Conservation (phyloP, 2,329 filamentous ascomycete species). For the Cladosporium cucumerinum region DNA sequence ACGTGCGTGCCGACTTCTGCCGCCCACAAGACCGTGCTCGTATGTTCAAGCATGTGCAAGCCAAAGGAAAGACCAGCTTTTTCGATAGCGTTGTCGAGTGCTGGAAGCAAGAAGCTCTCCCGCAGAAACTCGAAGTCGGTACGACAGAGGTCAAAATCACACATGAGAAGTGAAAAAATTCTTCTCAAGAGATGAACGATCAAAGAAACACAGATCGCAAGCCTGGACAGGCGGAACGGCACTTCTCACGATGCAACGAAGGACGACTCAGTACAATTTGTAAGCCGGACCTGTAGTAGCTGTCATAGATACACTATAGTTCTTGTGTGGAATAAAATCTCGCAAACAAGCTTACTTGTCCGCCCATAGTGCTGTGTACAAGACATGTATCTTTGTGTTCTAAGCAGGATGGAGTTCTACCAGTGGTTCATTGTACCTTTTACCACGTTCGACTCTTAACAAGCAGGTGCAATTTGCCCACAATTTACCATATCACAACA, state of each 20-base stretch:
- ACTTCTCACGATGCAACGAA: slow-evolving; percentile 4
- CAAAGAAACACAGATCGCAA: not conserved
- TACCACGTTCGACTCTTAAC: not conserved
- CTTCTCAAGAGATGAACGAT: not conserved
- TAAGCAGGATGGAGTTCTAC: too few species aligned
- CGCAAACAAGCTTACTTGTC: not conserved
- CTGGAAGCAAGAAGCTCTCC: slow-evolving; percentile 7
- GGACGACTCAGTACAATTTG: slow-evolving; percentile 1
- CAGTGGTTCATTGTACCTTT: too few species aligned
- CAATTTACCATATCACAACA: not conserved
- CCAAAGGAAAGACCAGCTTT: slow-evolving; percentile 1
- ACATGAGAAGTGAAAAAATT: slow-evolving; percentile 1
- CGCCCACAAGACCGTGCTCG: slow-evolving; percentile 10
- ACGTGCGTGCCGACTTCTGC: slow-evolving; percentile 7
- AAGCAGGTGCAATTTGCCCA: not conserved
- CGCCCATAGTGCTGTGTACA: not conserved
- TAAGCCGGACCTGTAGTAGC: not conserved
- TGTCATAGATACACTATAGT: not conserved
- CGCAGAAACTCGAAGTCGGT: not conserved
- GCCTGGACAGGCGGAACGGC: not conserved
- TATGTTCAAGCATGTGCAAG: slow-evolving; percentile 3
- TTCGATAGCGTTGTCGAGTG: slow-evolving; percentile 10
- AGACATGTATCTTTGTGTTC: not conserved
- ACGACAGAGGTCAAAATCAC: slow-evolving; percentile 7
- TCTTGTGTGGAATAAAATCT: not conserved